phyloP scores from a whole-genome alignment of 208 protist genomes.

The Trypanosoma melophagium region DNA sequence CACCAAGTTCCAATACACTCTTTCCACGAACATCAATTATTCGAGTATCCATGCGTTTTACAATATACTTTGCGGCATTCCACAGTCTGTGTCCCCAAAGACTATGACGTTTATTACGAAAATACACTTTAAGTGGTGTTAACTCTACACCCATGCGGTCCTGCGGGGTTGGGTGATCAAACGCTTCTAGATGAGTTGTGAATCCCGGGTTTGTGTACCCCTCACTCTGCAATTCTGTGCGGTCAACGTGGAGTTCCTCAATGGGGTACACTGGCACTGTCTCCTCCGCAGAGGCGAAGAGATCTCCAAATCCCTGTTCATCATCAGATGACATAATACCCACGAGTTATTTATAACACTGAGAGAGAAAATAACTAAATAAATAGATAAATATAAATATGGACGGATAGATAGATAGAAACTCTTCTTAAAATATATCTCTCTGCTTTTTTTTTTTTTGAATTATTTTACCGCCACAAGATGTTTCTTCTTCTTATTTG shows the following conservation, averaged over 20 bases:
- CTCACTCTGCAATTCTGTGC: slow-evolving; percentile 38
- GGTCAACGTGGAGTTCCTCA: slow-evolving; percentile 52
- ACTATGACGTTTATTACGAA: slow-evolving; percentile 83
- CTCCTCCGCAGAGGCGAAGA: slow-evolving; percentile 46
- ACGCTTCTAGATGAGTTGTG: slow-evolving; percentile 43
- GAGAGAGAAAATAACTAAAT: neutral
- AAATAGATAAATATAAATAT: slow-evolving; percentile 10
- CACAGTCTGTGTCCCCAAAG: slow-evolving; percentile 87
- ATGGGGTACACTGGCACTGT: slow-evolving; percentile 45
- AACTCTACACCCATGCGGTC: slow-evolving; percentile 24
- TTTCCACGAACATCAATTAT: slow-evolving; percentile 71
- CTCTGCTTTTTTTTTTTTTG: slow-evolving; percentile 2
- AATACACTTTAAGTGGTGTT: slow-evolving; percentile 49
- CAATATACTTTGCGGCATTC: slow-evolving; percentile 88
- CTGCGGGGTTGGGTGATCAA: slow-evolving; percentile 30
- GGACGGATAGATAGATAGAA: neutral
- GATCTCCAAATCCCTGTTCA: slow-evolving; percentile 48
- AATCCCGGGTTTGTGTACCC: slow-evolving; percentile 57
- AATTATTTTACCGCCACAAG: neutral
- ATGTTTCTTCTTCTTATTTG: too few relatives aligned
- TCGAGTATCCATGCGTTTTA: slow-evolving; percentile 81
- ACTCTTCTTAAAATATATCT: neutral
- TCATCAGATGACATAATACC: slow-evolving; percentile 23
- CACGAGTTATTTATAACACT: neutral
- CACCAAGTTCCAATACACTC: slow-evolving; percentile 83